phyloP scores from a whole-genome alignment of 352 stramenopile genomes.

The Stramenopiles sp. region DNA sequence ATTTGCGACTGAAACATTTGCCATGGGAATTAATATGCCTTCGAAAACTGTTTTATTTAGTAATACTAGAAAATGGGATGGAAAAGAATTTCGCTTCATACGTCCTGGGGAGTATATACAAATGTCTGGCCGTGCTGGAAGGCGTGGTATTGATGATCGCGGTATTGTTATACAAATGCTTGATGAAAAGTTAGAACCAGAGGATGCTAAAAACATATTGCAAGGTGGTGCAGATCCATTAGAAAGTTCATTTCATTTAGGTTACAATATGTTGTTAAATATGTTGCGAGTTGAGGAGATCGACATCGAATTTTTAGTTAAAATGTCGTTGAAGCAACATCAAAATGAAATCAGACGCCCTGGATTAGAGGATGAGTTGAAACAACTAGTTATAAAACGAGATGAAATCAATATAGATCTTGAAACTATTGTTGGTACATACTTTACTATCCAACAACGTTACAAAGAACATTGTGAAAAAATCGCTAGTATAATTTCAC shows the following conservation, averaged over 20 bases:
- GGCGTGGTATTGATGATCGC: slow-evolving; percentile 88
- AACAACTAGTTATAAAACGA: slow-evolving; percentile 48
- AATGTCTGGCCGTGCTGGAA: slow-evolving; percentile 87
- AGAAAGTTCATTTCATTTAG: slow-evolving; percentile 89
- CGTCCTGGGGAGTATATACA: slow-evolving; percentile 84
- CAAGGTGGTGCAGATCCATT: slow-evolving; percentile 79
- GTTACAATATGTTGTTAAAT: slow-evolving; percentile 99
- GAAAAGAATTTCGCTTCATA: slow-evolving; percentile 84
- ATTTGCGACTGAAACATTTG: slow-evolving; percentile 97
- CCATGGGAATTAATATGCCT: slow-evolving; percentile 98
- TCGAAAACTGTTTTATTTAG: slow-evolving; percentile 98
- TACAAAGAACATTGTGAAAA: slow-evolving; percentile 45
- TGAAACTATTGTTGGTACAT: slow-evolving; percentile 57
- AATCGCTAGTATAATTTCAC: slow-evolving; percentile 67
- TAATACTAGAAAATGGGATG: slow-evolving; percentile 88
- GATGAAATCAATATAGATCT: slow-evolving; percentile 66
- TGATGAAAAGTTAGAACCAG: slow-evolving; percentile 94
- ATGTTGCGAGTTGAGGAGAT: slow-evolving; percentile 92
- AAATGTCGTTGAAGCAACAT: slow-evolving; percentile 89
- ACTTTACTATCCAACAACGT: slow-evolving; percentile 41
- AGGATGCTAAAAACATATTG: slow-evolving; percentile 84
- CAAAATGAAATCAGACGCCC: slow-evolving; percentile 56
- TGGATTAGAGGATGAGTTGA: slow-evolving; percentile 44
- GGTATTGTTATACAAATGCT: slow-evolving; percentile 98
- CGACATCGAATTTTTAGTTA: slow-evolving; percentile 88